phyloP scores from a whole-genome alignment of 768 basidiomycete species.

The Botryobasidium botryosum region DNA sequence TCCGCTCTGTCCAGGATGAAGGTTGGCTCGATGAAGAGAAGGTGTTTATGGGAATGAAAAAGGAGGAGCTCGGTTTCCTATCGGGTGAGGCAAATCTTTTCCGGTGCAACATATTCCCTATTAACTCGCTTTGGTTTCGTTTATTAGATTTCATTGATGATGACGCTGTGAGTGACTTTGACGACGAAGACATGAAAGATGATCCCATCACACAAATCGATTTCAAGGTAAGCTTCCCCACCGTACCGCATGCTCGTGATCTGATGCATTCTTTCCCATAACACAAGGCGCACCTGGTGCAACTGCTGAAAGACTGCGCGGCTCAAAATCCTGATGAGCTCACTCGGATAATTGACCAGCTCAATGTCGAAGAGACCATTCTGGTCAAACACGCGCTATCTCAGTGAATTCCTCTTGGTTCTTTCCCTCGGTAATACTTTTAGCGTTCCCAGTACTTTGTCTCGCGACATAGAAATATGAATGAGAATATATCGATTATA shows the following conservation, averaged over 20 bases:
- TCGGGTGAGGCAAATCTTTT: conserved; percentile 26
- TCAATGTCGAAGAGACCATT: conserved; percentile 52
- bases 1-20: conserved; percentile 64
- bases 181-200: conserved; percentile 74
- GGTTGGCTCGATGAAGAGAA: conserved; percentile 91
- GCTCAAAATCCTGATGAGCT: conserved; percentile 46
- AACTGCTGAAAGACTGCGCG: conserved; percentile 56
- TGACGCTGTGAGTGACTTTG: conserved; percentile 47
- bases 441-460: not conserved
- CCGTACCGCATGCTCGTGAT: no score
- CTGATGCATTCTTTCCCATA: no score
- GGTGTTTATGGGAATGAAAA: conserved; percentile 36
- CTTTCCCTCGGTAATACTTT: no score
- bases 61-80: conserved; percentile 68
- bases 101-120: no score
- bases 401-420: not conserved
- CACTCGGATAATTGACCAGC: conserved; percentile 40
- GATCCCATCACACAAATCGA: conserved; percentile 83
- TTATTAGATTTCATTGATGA: conserved; percentile 22
- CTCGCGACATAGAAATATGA: not conserved
- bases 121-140: not conserved
- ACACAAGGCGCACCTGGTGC: conserved; percentile 53
- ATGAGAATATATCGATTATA: not conserved
- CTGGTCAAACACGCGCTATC: conserved; percentile 25
- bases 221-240: conserved; percentile 33